phyloP scores from a whole-genome alignment of 2,329 filamentous ascomycete genomes.

The Cercospora sp. region DNA sequence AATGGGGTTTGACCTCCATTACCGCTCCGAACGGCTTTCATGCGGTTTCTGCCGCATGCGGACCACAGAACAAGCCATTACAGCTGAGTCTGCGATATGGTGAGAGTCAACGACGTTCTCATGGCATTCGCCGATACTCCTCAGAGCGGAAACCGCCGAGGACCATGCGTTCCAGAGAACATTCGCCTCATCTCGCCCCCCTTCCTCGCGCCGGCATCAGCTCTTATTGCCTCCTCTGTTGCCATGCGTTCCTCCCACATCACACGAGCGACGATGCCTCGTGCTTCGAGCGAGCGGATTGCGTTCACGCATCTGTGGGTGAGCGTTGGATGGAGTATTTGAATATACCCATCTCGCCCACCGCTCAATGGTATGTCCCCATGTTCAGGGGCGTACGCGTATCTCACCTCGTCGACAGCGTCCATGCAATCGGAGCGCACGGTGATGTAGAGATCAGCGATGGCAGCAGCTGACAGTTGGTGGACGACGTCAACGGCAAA shows the following conservation, averaged over 20 bases:
- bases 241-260: slow-evolving; percentile 7
- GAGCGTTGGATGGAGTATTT: slow-evolving; percentile 1
- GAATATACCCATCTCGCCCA: neutral
- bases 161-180: neutral
- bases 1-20: slow-evolving; percentile 11
- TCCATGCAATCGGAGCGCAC: slow-evolving; percentile 8
- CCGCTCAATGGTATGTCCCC: neutral
- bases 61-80: slow-evolving; percentile 3
- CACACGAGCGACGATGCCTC: slow-evolving; percentile 6
- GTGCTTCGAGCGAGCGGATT: slow-evolving; percentile 6
- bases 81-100: neutral
- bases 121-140: neutral
- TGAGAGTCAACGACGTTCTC: neutral
- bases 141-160: neutral
- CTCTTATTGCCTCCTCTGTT: slow-evolving; percentile 1
- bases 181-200: neutral
- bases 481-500: neutral
- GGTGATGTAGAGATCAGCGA: neutral
- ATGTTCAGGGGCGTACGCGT: neutral
- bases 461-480: neutral
- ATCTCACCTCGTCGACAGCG: slow-evolving; percentile 9
- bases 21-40: slow-evolving; percentile 10
- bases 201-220: slow-evolving; percentile 9
- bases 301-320: neutral
- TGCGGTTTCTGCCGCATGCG: neutral